Percentiles rank a stretch among this genome's conserved stretches.
Evolutionary conservation across 1,139 yeast species (phyloP).

Genomic region (Hyphopichia buzzinii): DNA sequence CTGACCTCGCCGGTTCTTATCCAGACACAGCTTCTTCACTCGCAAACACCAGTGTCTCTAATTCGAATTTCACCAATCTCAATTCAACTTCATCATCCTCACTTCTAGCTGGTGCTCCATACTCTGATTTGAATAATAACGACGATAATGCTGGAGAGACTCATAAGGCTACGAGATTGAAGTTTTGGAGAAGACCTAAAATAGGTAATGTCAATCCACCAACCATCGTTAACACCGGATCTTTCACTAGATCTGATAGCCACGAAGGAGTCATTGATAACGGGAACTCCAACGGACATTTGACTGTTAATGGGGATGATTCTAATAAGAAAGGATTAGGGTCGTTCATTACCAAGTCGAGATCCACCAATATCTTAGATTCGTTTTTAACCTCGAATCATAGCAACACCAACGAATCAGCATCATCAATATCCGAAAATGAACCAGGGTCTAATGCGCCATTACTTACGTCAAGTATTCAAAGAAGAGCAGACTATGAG

Average conservation of each 20-base stretch:
- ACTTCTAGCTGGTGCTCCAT: slow-evolving; percentile 16
- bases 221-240: slow-evolving; percentile 4
- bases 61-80: slow-evolving; percentile 4
- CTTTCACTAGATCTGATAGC: slow-evolving; percentile 1
- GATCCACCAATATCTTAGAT: slow-evolving; percentile 49
- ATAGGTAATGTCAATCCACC: slow-evolving; percentile 14
- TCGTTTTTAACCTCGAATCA: slow-evolving; percentile 26
- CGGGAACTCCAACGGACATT: slow-evolving; percentile 5
- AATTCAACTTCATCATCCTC: slow-evolving; percentile 12
- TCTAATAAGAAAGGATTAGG: slow-evolving; percentile 10
- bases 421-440: slow-evolving; percentile 5
- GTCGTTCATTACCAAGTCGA: slow-evolving; percentile 32
- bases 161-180: slow-evolving; percentile 45
- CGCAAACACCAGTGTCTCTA: not conserved
- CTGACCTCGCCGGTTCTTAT: not conserved
- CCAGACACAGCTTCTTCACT: slow-evolving; percentile 3
- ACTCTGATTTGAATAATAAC: slow-evolving; percentile 10
- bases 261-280: slow-evolving; percentile 6
- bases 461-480: slow-evolving; percentile 51
- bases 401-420: slow-evolving; percentile 9
- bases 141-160: slow-evolving; percentile 25
- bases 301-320: slow-evolving; percentile 5
- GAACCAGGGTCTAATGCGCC: slow-evolving; percentile 20
- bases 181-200: slow-evolving; percentile 56
- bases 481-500: slow-evolving; percentile 60